A percentile compares a stretch with the other conserved stretches of the same genome.
Conservation (phyloP, 2,329 filamentous ascomycete species). For the Scedosporium apiospermum region DNA sequence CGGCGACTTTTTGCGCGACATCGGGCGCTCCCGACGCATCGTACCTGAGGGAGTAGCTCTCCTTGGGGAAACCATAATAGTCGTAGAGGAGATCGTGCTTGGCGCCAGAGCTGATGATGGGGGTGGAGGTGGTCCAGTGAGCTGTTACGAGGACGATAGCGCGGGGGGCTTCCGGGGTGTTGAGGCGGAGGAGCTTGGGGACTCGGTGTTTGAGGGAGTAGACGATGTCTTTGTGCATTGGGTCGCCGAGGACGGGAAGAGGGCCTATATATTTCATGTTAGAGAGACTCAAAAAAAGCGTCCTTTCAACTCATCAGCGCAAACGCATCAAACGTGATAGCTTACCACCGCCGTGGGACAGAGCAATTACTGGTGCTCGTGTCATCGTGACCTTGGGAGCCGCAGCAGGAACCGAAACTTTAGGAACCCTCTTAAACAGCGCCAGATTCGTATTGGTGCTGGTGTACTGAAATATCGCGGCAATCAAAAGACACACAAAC, state of each 20-base stretch:
- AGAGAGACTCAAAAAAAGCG: not conserved
- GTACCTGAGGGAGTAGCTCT: slow-evolving; percentile 46
- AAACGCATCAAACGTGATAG: not conserved
- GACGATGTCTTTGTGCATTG: slow-evolving; percentile 38
- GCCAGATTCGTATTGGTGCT: not conserved
- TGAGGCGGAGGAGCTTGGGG: slow-evolving; percentile 45
- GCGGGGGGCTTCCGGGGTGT: slow-evolving; percentile 35
- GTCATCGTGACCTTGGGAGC: slow-evolving; percentile 22
- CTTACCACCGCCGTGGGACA: slow-evolving; percentile 40
- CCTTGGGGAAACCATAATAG: slow-evolving; percentile 49
- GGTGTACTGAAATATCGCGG: not conserved
- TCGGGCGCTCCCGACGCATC: slow-evolving; percentile 45
- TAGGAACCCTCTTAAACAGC: not conserved
- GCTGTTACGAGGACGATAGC: slow-evolving; percentile 50
- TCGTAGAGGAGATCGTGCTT: slow-evolving; percentile 45
- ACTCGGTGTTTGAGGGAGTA: slow-evolving; percentile 42
- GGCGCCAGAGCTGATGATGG: slow-evolving; percentile 39
- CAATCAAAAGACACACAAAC: not conserved
- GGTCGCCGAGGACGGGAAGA: slow-evolving; percentile 48
- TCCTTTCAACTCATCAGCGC: not conserved
- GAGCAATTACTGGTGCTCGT: slow-evolving; percentile 33
- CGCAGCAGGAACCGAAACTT: not conserved
- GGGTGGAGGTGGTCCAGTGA: slow-evolving; percentile 42
- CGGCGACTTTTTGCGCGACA: slow-evolving; percentile 37
- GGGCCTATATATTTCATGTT: slow-evolving; percentile 28